Percentiles rank a stretch among this genome's conserved stretches.
phyloP scores from a whole-genome alignment of 2,329 filamentous ascomycete species.

The Diaporthe australafricana region DNA sequence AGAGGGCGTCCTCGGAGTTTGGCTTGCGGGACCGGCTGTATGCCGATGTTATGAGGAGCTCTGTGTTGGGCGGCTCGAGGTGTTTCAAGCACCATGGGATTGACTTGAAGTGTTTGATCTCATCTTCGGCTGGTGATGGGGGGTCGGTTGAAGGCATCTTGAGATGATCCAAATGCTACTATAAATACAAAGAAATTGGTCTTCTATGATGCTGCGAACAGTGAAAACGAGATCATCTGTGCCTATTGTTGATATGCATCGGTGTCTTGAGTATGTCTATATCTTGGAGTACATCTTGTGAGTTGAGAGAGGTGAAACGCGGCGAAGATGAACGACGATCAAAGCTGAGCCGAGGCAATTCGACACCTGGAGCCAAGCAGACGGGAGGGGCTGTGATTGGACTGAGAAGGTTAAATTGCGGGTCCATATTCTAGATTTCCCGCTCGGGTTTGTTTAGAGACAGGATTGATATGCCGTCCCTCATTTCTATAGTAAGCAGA shows the following conservation, averaged over 20 bases:
- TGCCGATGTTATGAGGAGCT: slow-evolving; percentile 53
- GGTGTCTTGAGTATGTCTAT: background rate
- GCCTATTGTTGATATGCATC: background rate
- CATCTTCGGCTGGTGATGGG: background rate
- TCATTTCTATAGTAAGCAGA: too few species aligned
- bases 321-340: too few species aligned
- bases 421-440: too few species aligned
- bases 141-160: background rate
- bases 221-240: background rate
- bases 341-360: slow-evolving; percentile 12
- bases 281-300: too few species aligned
- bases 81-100: slow-evolving; percentile 62
- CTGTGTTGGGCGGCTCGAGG: slow-evolving; percentile 49
- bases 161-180: background rate
- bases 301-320: slow-evolving; percentile 7
- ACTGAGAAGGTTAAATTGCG: background rate
- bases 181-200: too few species aligned
- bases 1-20: slow-evolving; percentile 61
- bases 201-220: too few species aligned
- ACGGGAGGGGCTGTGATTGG: background rate
- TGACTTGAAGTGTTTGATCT: slow-evolving; percentile 46
- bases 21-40: slow-evolving; percentile 52
- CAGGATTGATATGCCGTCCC: too few species aligned
- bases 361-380: background rate
- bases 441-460: too few species aligned